Evolutionary conservation across 768 basidiomycete species (phyloP), one percentile per base, ranked within the genome.

Genomic region (Rhodotorula sphaerocarpa): DNA sequence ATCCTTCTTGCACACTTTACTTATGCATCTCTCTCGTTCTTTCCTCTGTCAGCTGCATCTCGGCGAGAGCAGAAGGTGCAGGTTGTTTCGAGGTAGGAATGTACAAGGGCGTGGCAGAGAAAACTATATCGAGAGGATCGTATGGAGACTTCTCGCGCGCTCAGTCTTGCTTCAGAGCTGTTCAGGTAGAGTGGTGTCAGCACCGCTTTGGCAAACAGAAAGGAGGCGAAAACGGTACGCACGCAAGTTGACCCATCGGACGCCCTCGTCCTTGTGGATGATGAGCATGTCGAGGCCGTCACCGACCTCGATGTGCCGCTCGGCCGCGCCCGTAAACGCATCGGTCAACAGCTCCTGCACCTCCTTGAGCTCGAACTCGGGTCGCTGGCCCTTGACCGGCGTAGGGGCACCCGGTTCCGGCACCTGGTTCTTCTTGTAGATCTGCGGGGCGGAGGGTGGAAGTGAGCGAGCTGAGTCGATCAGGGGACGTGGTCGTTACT

Each of bases 261-360:
- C 53, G 20, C 48, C 48, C 20, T 50, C 48, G 2, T 50, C 31
- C 53, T 61, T 61, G 55, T 64, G 59, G 7, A 68, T 57, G 21
- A 64, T 56, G 23, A 61, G 56, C 59, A 68, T 61, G 56, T 97
- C 91, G 41, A 97, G 81, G 6, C 89, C 90, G 75, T 97, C 93
- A 47, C 93, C 93, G 66, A 99, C 92, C 83, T 97, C 92, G 74
- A 97, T 97, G 77, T 97, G 93, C 68, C 95, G 84, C 78, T 99
- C 95, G 20, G 95, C 97, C 31, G 95, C 95, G 69, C 88, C 83
- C 31, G 92, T 93, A 76, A 97, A 99, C 14, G 90, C 88, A 78
- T 99, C 93, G 64, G 90, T 87, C 71, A 96, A 89, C 74, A 99
- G 82, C 34, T 82, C 78, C 57, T 95, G 78, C 12, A 96, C 90